These are phyloP conservation scores for Colletotrichum cereale DNA, from an alignment of 2,329 filamentous ascomycete species.

Conservation along the genomic window DNA sequence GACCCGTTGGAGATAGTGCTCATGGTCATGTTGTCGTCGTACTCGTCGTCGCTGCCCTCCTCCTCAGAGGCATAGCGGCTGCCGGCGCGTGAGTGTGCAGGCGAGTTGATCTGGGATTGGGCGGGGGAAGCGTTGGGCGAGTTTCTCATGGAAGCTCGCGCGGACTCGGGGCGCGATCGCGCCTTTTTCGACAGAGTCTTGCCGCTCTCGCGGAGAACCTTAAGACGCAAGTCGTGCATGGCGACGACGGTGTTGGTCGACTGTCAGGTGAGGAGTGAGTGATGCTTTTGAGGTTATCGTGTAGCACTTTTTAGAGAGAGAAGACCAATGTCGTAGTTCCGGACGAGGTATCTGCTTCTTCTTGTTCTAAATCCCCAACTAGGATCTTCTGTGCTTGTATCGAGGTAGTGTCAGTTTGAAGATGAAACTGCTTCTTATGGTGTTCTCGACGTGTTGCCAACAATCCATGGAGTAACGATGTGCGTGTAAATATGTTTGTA, in stretches of 20 bases:
- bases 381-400: slow-evolving; percentile 26
- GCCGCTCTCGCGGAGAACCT: slow-evolving; percentile 76
- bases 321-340: slow-evolving; percentile 2
- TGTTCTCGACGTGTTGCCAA: slow-evolving; percentile 9
- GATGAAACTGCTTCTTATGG: slow-evolving; percentile 8
- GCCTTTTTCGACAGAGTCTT: slow-evolving; percentile 81
- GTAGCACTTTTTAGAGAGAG: slow-evolving; percentile 18
- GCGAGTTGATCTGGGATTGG: slow-evolving; percentile 68
- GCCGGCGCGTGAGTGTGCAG: slow-evolving; percentile 68
- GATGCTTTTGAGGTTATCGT: neutral
- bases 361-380: neutral
- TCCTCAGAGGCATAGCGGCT: slow-evolving; percentile 76
- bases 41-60: slow-evolving; percentile 69
- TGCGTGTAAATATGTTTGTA: neutral
- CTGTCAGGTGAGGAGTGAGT: neutral
- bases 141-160: slow-evolving; percentile 67
- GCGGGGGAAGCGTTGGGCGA: slow-evolving; percentile 71
- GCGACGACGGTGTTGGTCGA: slow-evolving; percentile 10
- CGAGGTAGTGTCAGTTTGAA: slow-evolving; percentile 11
- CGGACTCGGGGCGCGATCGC: slow-evolving; percentile 66
- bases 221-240: slow-evolving; percentile 76
- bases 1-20: slow-evolving; percentile 58
- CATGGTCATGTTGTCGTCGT: slow-evolving; percentile 61
- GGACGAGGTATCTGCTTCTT: neutral
- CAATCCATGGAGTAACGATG: slow-evolving; percentile 14